Base-by-base conservation (phyloP, 2,329 filamentous ascomycete genomes). In the Monilinia polystroma region DNA sequence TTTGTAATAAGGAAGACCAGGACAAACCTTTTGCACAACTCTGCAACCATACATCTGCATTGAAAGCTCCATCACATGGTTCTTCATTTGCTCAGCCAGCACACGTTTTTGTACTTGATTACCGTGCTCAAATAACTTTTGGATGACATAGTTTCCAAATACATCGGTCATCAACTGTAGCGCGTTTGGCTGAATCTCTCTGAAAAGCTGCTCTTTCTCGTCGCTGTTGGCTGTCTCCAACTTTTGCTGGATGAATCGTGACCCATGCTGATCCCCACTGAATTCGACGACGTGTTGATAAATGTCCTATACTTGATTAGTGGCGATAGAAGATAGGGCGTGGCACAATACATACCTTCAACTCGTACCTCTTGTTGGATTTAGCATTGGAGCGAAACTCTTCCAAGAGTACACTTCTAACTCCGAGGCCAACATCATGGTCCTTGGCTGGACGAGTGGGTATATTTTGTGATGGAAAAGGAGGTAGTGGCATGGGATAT, bases 131-230 rank as follows among this genome's bases (percentile, higher is more conserved):
- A 98, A 97, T 76, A 98, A 89, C 77, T 97, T 98, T 75, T 99
- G 95, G 51, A 98, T 93, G 47, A 99, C 95, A 75, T 98, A 99
- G 78, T 99, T 99, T 64, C 95, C 95, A 75, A 97, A 99, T 0
- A 98, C 90, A 77, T 98, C 95, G 56, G 90, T 94, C 92, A 97
- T 97, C 58, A 99, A 81, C 75, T 94, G 92, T 41, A 96, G 79
- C 1, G 90, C 87, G 72, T 99, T 95, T 0, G 88, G 86, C 72
- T 91, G 85, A 56, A 99, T 92, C 77, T 98, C 95, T 0, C 84
- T 83, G 81, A 97, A 98, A 0, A 98, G 86, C 66, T 89, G 88
- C 43, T 96, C 92, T 79, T 97, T 98, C 75, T 97, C 94, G 69
- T 98, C 95, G 74, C 93, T 97, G 76, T 96, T 97, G 66, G 95